Conservation (phyloP, 768 basidiomycete genomes). For the Boletus pseudo-olivaceus region DNA sequence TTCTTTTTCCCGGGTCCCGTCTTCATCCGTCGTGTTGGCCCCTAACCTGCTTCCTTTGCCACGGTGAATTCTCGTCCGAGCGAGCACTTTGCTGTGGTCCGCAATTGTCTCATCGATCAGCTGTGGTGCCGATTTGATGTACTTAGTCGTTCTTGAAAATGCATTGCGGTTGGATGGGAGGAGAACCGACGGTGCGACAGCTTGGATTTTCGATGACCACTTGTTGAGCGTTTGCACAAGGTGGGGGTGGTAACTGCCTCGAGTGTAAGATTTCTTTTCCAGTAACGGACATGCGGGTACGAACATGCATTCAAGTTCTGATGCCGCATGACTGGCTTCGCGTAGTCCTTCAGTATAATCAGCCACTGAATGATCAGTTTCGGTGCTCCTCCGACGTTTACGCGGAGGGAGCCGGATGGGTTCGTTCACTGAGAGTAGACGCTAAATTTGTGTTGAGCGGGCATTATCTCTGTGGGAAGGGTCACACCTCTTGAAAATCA, state of each 20-base stretch:
- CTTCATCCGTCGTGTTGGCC: constrained; percentile 27
- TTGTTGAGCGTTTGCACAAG: constrained; percentile 79
- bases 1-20: constrained; percentile 34
- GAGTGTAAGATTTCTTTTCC: constrained; percentile 2
- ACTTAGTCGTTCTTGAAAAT: constrained; percentile 58
- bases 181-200: constrained; percentile 78
- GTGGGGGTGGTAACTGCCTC: constrained; percentile 58
- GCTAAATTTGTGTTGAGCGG: constrained; percentile 34
- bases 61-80: constrained; percentile 58
- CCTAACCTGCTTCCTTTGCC: constrained; percentile 47
- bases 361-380: constrained; percentile 2
- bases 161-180: constrained; percentile 67
- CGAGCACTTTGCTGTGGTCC: constrained; percentile 56
- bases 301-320: constrained; percentile 52
- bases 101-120: constrained; percentile 72
- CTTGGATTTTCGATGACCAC: constrained; percentile 95
- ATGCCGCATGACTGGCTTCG: constrained; percentile 40
- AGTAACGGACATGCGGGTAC: constrained; percentile 20
- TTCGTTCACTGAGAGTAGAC: constrained; percentile 46
- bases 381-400: constrained; percentile 51
- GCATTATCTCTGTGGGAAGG: constrained; percentile 2
- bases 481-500: constrained; percentile 61
- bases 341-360: constrained; percentile 31
- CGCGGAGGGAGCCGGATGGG: constrained; percentile 46
- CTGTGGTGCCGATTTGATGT: constrained; percentile 62